phyloP scores from a whole-genome alignment of 2,329 filamentous ascomycete species.

The Leptographium procerum region DNA sequence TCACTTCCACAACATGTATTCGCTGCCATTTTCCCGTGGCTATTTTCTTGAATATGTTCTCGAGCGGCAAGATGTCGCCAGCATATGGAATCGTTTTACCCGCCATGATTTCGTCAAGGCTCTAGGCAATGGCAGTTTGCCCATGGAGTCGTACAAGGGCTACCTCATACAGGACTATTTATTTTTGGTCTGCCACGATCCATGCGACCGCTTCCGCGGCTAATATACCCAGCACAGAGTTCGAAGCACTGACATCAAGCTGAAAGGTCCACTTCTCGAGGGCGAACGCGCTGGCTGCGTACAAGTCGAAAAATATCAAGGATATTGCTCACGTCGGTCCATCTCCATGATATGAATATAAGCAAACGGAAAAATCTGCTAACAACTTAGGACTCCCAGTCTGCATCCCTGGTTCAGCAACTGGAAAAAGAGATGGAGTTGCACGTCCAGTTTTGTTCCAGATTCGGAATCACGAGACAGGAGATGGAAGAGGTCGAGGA shows the following conservation, averaged over 20 bases:
- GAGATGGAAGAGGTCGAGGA: conserved; percentile 67
- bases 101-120: conserved; percentile 73
- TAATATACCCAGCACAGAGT: not conserved
- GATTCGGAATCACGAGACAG: conserved; percentile 63
- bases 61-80: conserved; percentile 59
- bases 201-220: too few relatives aligned
- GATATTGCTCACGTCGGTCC: conserved; percentile 57
- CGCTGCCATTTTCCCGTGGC: conserved; percentile 57
- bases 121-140: conserved; percentile 65
- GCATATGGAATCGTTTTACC: conserved; percentile 64
- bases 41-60: conserved; percentile 78
- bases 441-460: conserved; percentile 71
- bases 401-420: conserved; percentile 55
- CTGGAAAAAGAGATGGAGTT: conserved; percentile 71
- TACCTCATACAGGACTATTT: conserved; percentile 91
- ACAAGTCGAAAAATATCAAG: conserved; percentile 65
- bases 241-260: not conserved
- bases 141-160: conserved; percentile 66
- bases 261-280: conserved; percentile 70
- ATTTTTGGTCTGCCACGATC: conserved; percentile 55
- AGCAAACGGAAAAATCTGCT: not conserved
- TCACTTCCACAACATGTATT: conserved; percentile 63
- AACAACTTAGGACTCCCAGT: conserved; percentile 4
- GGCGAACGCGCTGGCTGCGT: conserved; percentile 73
- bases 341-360: not conserved